Conservation (phyloP, 2,329 filamentous ascomycete genomes). For the Penicillium expansum region DNA sequence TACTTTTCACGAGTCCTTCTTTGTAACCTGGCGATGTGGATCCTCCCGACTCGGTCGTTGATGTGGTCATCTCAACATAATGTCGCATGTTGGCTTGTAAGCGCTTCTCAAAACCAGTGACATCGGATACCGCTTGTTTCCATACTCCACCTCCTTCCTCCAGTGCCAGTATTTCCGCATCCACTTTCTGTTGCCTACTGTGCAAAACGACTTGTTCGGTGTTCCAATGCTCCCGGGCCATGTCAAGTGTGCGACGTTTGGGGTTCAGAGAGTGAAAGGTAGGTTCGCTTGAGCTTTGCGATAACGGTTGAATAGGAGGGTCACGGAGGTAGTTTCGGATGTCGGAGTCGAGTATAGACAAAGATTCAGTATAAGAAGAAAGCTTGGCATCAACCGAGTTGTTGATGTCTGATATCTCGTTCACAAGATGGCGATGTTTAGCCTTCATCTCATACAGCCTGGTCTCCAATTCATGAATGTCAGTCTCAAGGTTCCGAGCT, state of each 20-base stretch:
- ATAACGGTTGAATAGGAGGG: constrained; percentile 45
- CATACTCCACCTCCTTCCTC: constrained; percentile 59
- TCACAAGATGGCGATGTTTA: constrained; percentile 52
- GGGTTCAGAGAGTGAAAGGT: constrained; percentile 54
- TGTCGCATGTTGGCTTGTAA: constrained; percentile 34
- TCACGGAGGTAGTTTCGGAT: constrained; percentile 52
- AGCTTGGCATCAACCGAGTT: constrained; percentile 59
- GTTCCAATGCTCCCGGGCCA: constrained; percentile 58
- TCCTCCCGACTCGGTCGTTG: constrained; percentile 14
- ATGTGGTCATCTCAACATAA: constrained; percentile 27
- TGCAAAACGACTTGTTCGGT: constrained; percentile 48
- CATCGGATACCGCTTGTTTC: constrained; percentile 53
- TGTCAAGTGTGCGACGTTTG: constrained; percentile 57
- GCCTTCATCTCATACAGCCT: constrained; percentile 56
- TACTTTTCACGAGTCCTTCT: constrained; percentile 26
- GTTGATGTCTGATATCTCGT: constrained; percentile 53
- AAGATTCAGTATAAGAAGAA: constrained; percentile 56
- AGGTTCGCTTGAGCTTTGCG: constrained; percentile 28
- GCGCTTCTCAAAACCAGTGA: constrained; percentile 51
- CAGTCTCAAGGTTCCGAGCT: constrained; percentile 51
- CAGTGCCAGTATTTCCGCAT: constrained; percentile 56
- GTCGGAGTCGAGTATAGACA: constrained; percentile 56
- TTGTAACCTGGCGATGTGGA: constrained; percentile 17
- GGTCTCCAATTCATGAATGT: constrained; percentile 58
- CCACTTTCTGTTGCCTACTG: constrained; percentile 46